Conservation (phyloP, 148 eudicot genomes). For the Chenopodium berlandieri region DNA sequence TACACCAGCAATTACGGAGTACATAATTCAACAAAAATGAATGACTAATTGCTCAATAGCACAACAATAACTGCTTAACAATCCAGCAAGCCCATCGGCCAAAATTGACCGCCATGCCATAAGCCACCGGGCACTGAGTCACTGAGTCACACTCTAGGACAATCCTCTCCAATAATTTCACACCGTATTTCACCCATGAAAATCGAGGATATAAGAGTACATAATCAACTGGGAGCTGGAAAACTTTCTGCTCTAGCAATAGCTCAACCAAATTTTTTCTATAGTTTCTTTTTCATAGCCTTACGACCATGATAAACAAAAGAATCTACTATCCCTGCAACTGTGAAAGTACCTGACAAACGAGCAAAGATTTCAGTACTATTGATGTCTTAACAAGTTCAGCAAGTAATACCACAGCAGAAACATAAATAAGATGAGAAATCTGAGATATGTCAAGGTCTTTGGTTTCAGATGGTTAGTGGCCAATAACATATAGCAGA, state of each 20-base stretch:
- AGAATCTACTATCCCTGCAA: conserved; percentile 85
- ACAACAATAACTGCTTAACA: not conserved
- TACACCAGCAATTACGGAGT: conserved; percentile 14
- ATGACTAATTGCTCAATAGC: not conserved
- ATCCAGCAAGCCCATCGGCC: not conserved
- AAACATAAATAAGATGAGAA: not conserved
- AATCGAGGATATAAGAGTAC: not conserved
- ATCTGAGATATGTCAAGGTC: not conserved
- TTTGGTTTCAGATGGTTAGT: not conserved
- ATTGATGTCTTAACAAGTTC: not conserved
- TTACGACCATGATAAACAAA: conserved; percentile 70
- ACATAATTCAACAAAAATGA: not conserved
- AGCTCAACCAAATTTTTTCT: conserved; percentile 58
- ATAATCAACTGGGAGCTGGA: not conserved
- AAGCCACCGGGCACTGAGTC: conserved; percentile 5
- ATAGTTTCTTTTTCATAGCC: conserved; percentile 58
- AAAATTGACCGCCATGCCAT: not conserved
- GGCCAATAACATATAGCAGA: not conserved
- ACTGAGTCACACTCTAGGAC: not conserved
- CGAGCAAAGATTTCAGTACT: not conserved
- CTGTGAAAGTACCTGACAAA: conserved; percentile 69
- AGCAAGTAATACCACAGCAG: not conserved
- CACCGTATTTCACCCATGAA: not conserved
- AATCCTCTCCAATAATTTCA: not conserved
- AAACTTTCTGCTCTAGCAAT: not conserved